Base-by-base conservation (phyloP, 2,329 filamentous ascomycete species). In the Exophiala lecanii-corni region DNA sequence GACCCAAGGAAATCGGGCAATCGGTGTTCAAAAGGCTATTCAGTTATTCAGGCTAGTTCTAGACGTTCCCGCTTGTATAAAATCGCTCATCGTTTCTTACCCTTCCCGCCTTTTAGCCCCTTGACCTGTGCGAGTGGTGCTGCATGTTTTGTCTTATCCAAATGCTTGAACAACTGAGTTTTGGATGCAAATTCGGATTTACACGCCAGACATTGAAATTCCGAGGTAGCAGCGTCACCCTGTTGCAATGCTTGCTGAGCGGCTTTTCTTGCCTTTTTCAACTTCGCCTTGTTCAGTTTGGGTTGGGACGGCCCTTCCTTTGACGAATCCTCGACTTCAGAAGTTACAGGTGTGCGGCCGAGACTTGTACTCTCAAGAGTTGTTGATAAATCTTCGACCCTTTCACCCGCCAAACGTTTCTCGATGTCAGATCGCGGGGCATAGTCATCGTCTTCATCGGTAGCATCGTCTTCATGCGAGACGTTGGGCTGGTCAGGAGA, bases 161-260 rank as follows among this genome's bases (percentile, higher is more conserved):
- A 73, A 62, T 94, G 88, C 39, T 76, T 70, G 60, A 91, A 91
- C 13, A 94, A 65, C 53, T 79, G 81, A 4, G 78, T 84, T 54
- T 80, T 82, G 1, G 83, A 87, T 0, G 76, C 79, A 67, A 97
- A 98, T 0, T 68, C 75, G 53, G 85, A 87, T 53, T 80, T 76
- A 64, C 92, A 97, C 3, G 81, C 77, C 2, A 84, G 76, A 60
- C 92, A 97, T 56, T 82, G 82, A 40, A 86, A 76, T 20, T 79
- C 53, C 4, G 45, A 28, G 9, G 25, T 20, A 20, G 37, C 25
- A 17, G 32, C 12, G 15, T 43, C 41, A 28, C 47, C 36, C 17
- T 39, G 53, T 33, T 45, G 54, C 3, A 49, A 49, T 16, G 54
- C 45, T 20, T 57, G 49, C 42, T 63, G 61, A 10, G 69, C 70